Conservation (phyloP, 805 yeast genomes). For the Saccharomycopsis fodiens region DNA sequence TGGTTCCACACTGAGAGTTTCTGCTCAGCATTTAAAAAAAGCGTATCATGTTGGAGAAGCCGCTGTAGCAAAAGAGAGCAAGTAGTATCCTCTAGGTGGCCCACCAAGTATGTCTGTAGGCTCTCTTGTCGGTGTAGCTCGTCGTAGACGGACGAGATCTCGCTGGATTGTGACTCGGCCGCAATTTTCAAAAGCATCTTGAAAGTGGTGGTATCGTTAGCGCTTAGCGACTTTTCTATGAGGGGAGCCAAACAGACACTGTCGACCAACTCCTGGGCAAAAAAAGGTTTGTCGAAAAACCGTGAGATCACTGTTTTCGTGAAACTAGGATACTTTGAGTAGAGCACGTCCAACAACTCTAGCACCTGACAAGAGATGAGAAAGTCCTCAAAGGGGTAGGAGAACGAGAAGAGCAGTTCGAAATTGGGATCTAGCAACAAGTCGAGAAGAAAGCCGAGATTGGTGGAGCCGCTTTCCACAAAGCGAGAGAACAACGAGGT, state of each 20-base stretch:
- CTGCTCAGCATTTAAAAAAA: neutral
- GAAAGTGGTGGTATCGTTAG: neutral
- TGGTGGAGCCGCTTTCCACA: neutral
- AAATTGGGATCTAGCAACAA: constrained; percentile 1
- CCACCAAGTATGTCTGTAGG: neutral
- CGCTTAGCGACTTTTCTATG: neutral
- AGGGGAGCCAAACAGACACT: constrained; percentile 1
- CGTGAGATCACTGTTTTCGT: neutral
- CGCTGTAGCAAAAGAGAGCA: neutral
- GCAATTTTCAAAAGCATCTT: neutral
- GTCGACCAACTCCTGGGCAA: neutral
- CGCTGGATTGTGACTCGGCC: neutral
- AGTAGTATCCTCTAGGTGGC: neutral
- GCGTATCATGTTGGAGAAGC: neutral
- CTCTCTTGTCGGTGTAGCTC: neutral
- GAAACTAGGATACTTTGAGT: neutral
- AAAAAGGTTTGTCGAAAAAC: neutral
- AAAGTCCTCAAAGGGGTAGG: constrained; percentile 4
- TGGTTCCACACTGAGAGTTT: neutral
- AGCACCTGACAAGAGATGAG: neutral
- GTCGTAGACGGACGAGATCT: neutral
- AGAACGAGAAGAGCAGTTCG: neutral
- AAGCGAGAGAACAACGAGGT: neutral
- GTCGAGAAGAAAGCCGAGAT: neutral
- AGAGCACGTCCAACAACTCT: constrained; percentile 3